Percentiles rank a stretch among this genome's conserved stretches.
phyloP scores from a whole-genome alignment of 768 basidiomycete genomes.

The Amanita subjunquillea region DNA sequence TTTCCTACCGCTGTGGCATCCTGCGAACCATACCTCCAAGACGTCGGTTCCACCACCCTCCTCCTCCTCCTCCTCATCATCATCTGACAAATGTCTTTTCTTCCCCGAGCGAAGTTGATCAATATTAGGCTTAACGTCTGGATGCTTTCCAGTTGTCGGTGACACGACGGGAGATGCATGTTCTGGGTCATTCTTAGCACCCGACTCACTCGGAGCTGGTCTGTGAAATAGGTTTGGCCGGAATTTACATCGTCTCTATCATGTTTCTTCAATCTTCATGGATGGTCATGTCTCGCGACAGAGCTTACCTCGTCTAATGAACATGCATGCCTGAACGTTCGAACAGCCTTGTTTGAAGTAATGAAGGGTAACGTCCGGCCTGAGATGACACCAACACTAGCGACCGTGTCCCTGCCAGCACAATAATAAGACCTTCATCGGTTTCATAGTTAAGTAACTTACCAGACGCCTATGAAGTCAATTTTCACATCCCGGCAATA shows the following conservation, averaged over 20 bases:
- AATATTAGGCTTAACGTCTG: conserved; percentile 3
- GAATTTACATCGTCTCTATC: conserved; percentile 57
- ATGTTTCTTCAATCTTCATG: background rate
- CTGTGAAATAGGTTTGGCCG: conserved; percentile 54
- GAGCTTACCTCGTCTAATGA: conserved; percentile 61
- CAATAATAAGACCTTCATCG: background rate
- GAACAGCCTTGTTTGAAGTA: conserved; percentile 48
- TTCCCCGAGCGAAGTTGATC: background rate
- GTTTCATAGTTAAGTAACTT: conserved; percentile 9
- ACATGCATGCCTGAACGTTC: conserved; percentile 67
- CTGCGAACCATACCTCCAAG: conserved; percentile 74
- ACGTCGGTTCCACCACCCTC: conserved; percentile 29
- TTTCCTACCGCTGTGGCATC: conserved; percentile 55
- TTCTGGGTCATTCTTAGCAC: conserved; percentile 17
- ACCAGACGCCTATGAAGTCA: conserved; percentile 81
- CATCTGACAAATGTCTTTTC: background rate
- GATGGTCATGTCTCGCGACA: background rate
- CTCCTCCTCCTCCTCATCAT: background rate
- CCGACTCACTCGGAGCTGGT: conserved; percentile 16
- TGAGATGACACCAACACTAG: conserved; percentile 62
- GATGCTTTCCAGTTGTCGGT: background rate
- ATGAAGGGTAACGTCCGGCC: conserved; percentile 58
- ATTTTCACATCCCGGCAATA: conserved; percentile 60
- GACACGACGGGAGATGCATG: conserved; percentile 11
- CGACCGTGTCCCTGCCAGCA: conserved; percentile 60